A percentile compares a stretch with the other conserved stretches of the same genome.
Evolutionary conservation across 176 grass and related monocot genomes (phyloP).

Genomic region (Triticum monococcum): DNA sequence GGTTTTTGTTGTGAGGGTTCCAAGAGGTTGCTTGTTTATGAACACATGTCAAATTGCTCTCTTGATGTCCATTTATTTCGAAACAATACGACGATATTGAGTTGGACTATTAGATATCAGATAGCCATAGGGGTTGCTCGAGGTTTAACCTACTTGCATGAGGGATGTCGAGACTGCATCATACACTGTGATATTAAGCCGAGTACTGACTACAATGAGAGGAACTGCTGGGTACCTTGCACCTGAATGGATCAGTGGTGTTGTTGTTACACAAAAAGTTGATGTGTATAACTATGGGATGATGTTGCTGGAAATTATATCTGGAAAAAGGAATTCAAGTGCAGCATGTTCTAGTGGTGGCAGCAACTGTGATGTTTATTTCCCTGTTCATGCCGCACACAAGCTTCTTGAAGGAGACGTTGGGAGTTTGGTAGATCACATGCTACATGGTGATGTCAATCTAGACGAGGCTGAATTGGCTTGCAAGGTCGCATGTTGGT

Average conservation of each 20-base stretch:
- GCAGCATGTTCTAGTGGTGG: too few species aligned
- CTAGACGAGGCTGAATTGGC: background rate
- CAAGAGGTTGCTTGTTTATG: constrained; percentile 59
- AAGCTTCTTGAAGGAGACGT: too few species aligned
- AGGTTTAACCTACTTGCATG: constrained; percentile 61
- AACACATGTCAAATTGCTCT: constrained; percentile 55
- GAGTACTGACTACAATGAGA: too few species aligned
- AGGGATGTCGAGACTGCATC: constrained; percentile 43
- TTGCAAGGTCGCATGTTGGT: constrained; percentile 44
- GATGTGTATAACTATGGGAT: too few species aligned
- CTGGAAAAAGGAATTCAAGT: too few species aligned
- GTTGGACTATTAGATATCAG: constrained; percentile 49
- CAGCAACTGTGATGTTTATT: too few species aligned
- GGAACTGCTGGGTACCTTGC: too few species aligned
- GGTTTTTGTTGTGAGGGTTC: constrained; percentile 52
- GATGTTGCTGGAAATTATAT: too few species aligned
- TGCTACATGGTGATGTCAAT: background rate
- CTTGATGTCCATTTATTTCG: constrained; percentile 44
- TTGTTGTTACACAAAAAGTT: too few species aligned
- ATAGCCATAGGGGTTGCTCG: constrained; percentile 49
- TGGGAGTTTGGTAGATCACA: background rate
- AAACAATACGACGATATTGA: background rate
- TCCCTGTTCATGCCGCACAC: too few species aligned
- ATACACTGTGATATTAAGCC: constrained; percentile 39
- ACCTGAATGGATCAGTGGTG: too few species aligned